Percentiles rank a stretch among this genome's conserved stretches.
Conservation (phyloP, 164 flowering plant genomes). For the Vitis amurensis region DNA sequence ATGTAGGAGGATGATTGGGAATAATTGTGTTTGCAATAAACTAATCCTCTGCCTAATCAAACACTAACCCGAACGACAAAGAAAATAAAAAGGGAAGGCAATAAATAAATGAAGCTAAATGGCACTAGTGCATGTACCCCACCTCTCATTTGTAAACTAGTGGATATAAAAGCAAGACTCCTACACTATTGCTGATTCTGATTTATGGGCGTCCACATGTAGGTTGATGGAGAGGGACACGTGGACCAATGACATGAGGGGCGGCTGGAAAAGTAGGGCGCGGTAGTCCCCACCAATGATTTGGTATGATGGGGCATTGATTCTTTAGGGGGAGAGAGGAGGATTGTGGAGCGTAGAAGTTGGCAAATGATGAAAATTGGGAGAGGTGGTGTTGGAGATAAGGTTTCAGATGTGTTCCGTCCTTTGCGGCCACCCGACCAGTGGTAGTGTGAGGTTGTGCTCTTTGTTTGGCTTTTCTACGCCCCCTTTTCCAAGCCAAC, state of each 20-base stretch:
- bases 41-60: not conserved
- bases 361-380: constrained; percentile 16
- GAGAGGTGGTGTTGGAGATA: constrained; percentile 25
- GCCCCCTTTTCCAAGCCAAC: constrained; percentile 4
- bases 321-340: constrained; percentile 15
- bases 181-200: not conserved
- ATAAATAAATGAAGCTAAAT: constrained; percentile 3
- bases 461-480: constrained; percentile 28
- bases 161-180: not conserved
- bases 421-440: constrained; percentile 25
- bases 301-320: constrained; percentile 31
- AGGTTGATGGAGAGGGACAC: not conserved
- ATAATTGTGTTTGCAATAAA: constrained; percentile 7
- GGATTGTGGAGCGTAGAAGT: constrained; percentile 4
- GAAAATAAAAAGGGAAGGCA: not conserved
- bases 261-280: constrained; percentile 3
- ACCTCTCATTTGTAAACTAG: not conserved
- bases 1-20: not conserved
- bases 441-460: constrained; percentile 18
- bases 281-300: constrained; percentile 27
- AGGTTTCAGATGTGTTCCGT: constrained; percentile 33
- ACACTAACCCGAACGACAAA: not conserved
- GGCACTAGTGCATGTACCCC: not conserved
- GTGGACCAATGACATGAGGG: not conserved
- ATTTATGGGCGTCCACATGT: not conserved